phyloP scores from a whole-genome alignment of 2,329 filamentous ascomycete genomes.

The Leptodontidium sp. region DNA sequence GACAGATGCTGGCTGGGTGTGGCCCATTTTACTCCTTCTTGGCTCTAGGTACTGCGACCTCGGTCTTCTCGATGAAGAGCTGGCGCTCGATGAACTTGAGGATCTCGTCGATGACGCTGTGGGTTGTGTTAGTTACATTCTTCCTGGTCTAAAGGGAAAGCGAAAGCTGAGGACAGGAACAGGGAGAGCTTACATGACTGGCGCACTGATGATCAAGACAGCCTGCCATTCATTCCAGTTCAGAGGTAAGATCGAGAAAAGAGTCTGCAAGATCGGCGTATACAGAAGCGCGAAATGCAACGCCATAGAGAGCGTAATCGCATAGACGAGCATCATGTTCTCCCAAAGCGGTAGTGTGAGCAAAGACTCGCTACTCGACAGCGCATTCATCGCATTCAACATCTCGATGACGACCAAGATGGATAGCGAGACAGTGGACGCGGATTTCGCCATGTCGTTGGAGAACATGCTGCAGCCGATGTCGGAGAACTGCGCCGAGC shows the following conservation, averaged over 20 bases:
- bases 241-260: slow-evolving; percentile 92
- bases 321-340: slow-evolving; percentile 98
- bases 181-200: slow-evolving; percentile 79
- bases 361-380: slow-evolving; percentile 94
- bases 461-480: slow-evolving; percentile 93
- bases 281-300: slow-evolving; percentile 96
- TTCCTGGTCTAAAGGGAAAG: not conserved
- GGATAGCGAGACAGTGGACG: slow-evolving; percentile 91
- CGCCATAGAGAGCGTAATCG: slow-evolving; percentile 90
- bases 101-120: slow-evolving; percentile 70
- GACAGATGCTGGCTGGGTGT: not conserved
- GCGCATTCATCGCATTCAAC: slow-evolving; percentile 98
- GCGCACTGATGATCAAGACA: slow-evolving; percentile 85
- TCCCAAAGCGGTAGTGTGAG: slow-evolving; percentile 95
- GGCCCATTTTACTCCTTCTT: slow-evolving; percentile 44
- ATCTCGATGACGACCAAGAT: slow-evolving; percentile 98
- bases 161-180: slow-evolving; percentile 38
- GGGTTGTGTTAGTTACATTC: slow-evolving; percentile 28
- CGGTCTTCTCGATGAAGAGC: slow-evolving; percentile 53
- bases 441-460: slow-evolving; percentile 85
- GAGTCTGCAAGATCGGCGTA: slow-evolving; percentile 82
- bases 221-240: slow-evolving; percentile 91
- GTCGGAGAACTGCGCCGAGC: slow-evolving; percentile 83
- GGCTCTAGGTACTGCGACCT: slow-evolving; percentile 37
- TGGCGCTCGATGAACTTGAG: slow-evolving; percentile 70